Conservation (phyloP, 2,329 filamentous ascomycete species). For the Neoscytalidium dimidiatum region DNA sequence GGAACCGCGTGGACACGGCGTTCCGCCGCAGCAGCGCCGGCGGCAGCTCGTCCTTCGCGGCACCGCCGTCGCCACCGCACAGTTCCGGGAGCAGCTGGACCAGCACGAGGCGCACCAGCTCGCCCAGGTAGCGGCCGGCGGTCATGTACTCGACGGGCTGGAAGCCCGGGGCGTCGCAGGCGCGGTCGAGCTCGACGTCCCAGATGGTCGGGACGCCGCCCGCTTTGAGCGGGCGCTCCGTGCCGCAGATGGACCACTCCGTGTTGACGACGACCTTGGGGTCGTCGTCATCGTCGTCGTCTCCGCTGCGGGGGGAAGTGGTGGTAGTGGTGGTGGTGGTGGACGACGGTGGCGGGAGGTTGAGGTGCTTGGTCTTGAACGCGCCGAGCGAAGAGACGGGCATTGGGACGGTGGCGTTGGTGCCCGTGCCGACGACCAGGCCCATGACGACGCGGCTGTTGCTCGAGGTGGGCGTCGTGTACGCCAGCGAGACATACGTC, state of each 20-base stretch:
- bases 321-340: conserved; percentile 34
- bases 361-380: conserved; percentile 59
- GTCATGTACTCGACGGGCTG: conserved; percentile 87
- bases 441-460: conserved; percentile 73
- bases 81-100: conserved; percentile 56
- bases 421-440: conserved; percentile 78
- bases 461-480: conserved; percentile 63
- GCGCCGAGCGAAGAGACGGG: conserved; percentile 62
- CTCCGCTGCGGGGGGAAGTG: conserved; percentile 21
- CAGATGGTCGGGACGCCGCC: conserved; percentile 67
- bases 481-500: conserved; percentile 75
- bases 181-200: conserved; percentile 67
- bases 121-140: conserved; percentile 74
- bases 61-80: conserved; percentile 19
- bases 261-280: conserved; percentile 76
- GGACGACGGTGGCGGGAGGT: conserved; percentile 36
- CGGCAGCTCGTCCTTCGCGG: conserved; percentile 50
- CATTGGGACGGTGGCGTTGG: conserved; percentile 78
- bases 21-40: conserved; percentile 58
- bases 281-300: too few relatives aligned
- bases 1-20: conserved; percentile 69
- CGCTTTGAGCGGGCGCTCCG: conserved; percentile 66
- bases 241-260: conserved; percentile 80
- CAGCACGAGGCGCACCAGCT: conserved; percentile 71
- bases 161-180: conserved; percentile 72